Base-by-base conservation (phyloP, 108 stramenopile species). In the Pseudonitzschia pungens region DNA sequence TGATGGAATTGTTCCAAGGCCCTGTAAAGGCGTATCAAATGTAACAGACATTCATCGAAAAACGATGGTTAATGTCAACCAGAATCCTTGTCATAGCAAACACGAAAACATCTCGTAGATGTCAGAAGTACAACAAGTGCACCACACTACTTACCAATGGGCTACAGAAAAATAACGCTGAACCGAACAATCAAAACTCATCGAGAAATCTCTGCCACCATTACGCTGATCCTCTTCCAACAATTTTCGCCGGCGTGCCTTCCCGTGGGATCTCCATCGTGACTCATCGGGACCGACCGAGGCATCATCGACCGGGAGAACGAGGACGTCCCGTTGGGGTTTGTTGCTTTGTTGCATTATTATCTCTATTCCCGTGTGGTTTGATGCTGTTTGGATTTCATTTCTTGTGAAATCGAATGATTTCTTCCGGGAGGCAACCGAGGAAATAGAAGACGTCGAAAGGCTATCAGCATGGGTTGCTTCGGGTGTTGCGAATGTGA, bases 201-300 rank as follows among this genome's bases (percentile, higher is more conserved):
- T 53, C 6, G 74, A 42, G 69, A 87, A 87, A 36, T 31, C 43
- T n/a, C 67, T 77, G 22, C 81, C 83, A 42, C 86, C 86, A 6
- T 73, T 42, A 0, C 43, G 21, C 28, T 74, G 36, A 77, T 87
- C 86, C 59, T 84, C 58, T 15, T 75, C 77, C 40, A 87, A 27
- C 0, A 87, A 73, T 33, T 65, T 16, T 42, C 36, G 72, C 43
- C 86, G 48, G 52, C 77, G 43, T 14, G 48, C 76, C 63, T 63
- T 33, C 27, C 86, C 86, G 70, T 81, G 71, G 45, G 75, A 54
- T 26, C 86, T 57, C 86, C 86, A 87, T 56, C 71, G 40, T 18
- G 66, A 65, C 41, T 65, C 66, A 27, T 67, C 66, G 3, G 44
- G 44, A 62, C n/a, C 33, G 6, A 12, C 60, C 8, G 60, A 62